Base-by-base conservation (phyloP, 2,329 filamentous ascomycete genomes). In the Clathrospora elynae region DNA sequence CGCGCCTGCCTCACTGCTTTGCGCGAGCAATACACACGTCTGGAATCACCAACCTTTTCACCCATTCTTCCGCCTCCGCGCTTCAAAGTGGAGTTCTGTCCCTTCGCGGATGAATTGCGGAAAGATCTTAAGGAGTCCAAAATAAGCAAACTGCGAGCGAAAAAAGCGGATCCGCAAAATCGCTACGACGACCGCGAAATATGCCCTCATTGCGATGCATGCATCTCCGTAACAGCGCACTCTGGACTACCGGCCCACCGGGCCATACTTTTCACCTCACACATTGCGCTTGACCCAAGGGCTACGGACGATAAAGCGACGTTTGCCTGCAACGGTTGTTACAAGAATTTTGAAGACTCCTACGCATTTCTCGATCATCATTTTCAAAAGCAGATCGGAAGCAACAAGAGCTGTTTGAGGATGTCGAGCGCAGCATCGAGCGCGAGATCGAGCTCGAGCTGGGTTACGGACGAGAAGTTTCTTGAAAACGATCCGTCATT, bases 301-400 rank as follows among this genome's bases (percentile, higher is more conserved):
- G 30, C 29, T 7, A 4, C 32, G 1, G 50, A 57, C 12, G 46
- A 59, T n/a, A 44, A 42, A 37, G 59, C 66, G 3, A 63, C 46
- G 6, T 69, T 64, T 30, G 65, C 66, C 1, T 69, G 66, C 41
- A 61, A 55, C 10, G 61, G 64, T 45, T 69, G 66, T 43, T 66
- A 69, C 55, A 69, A 69, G 37, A 59, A 50, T 1, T 67, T 68
- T 12, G 52, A 61, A 16, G 63, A 67, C 20, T 66, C 64, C 8
- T 69, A 68, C 42, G 63, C 59, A 11, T 69, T 67, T 43, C 54
- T 69, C 2, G 66, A 69, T 17, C 66, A 69, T 26, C 44, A 61
- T 3, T 68, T 66, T 35, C 66, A 68, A 42, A 66, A 62, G 37
- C 59, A 67, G 24, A 62, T 62, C 24, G 61, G 64, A 4, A 66